Evolutionary conservation across 1,284 basidiomycete genomes (phyloP).

Genomic region (Wallemia hederae): DNA sequence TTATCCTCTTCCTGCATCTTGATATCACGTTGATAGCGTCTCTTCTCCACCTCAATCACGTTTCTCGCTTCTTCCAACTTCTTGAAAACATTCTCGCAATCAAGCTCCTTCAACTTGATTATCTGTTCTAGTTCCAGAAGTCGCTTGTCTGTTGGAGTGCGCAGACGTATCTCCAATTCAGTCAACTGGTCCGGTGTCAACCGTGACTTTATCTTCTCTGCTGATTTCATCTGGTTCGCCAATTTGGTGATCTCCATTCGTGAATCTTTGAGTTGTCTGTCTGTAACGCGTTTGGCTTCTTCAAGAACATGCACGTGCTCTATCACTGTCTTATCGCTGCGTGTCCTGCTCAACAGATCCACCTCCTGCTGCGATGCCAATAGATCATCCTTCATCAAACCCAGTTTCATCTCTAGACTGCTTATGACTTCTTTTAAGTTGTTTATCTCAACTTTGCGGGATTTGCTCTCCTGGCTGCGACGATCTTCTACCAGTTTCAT

Average conservation of each 20-base stretch:
- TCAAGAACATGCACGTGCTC: constrained; percentile 95
- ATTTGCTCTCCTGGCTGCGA: constrained; percentile 34
- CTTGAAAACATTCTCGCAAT: constrained; percentile 30
- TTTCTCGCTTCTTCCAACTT: constrained; percentile 27
- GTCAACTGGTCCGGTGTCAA: constrained; percentile 56
- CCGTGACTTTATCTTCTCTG: constrained; percentile 49
- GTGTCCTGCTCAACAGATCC: constrained; percentile 40
- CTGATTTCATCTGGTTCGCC: constrained; percentile 41
- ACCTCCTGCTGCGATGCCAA: constrained; percentile 61
- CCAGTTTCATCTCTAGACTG: constrained; percentile 51
- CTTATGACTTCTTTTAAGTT: constrained; percentile 36
- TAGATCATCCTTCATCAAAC: constrained; percentile 44
- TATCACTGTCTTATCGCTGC: constrained; percentile 90
- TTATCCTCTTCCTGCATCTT: constrained; percentile 6
- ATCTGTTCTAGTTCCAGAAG: constrained; percentile 35
- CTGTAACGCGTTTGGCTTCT: constrained; percentile 84
- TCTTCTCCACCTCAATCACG: constrained; percentile 34
- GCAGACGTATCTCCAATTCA: constrained; percentile 15
- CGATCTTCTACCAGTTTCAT: constrained; percentile 14
- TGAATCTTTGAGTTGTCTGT: constrained; percentile 60
- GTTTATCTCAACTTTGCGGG: constrained; percentile 35
- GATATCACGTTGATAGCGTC: constrained; percentile 11
- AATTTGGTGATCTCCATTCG: constrained; percentile 45
- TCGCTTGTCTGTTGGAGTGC: not conserved
- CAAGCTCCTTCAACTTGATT: constrained; percentile 12